Conservation (phyloP, 345 rosid species). For the Pugionium dolabratum region DNA sequence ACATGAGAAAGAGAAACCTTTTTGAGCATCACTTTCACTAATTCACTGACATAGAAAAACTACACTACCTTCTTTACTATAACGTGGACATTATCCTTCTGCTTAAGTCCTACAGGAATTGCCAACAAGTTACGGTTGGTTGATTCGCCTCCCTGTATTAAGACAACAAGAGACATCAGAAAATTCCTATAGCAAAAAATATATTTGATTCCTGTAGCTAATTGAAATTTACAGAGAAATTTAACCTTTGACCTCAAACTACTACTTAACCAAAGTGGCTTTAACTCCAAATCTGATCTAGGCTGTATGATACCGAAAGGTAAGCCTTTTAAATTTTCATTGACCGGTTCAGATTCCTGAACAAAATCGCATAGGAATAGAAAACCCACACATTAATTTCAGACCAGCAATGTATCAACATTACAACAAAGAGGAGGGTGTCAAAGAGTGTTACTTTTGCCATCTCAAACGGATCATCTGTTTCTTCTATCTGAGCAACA, state of each 20-base stretch:
- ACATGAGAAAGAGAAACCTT: neutral
- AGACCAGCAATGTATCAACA: neutral
- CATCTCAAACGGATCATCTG: conserved; percentile 56
- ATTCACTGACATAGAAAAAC: conserved; percentile 13
- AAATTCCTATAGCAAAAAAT: neutral
- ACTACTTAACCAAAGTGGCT: conserved; percentile 87
- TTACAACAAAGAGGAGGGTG: neutral
- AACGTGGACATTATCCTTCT: conserved; percentile 67
- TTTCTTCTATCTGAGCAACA: conserved; percentile 68
- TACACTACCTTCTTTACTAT: conserved; percentile 71
- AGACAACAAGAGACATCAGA: neutral
- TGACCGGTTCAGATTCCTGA: conserved; percentile 56
- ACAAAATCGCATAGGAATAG: conserved; percentile 15
- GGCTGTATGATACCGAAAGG: conserved; percentile 73
- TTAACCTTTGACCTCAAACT: conserved; percentile 73
- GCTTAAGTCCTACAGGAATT: conserved; percentile 88
- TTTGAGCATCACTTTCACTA: neutral
- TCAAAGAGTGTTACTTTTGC: conserved; percentile 49
- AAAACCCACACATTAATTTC: neutral
- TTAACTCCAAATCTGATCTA: conserved; percentile 83
- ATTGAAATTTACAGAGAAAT: conserved; percentile 9
- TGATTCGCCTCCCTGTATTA: conserved; percentile 46
- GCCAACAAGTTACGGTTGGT: conserved; percentile 68
- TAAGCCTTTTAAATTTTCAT: conserved; percentile 52
- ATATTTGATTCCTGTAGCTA: neutral